A percentile compares a stretch with the other conserved stretches of the same genome.
Evolutionary conservation across 345 rosid genomes (phyloP).

Genomic region (Salix koriyanagi): DNA sequence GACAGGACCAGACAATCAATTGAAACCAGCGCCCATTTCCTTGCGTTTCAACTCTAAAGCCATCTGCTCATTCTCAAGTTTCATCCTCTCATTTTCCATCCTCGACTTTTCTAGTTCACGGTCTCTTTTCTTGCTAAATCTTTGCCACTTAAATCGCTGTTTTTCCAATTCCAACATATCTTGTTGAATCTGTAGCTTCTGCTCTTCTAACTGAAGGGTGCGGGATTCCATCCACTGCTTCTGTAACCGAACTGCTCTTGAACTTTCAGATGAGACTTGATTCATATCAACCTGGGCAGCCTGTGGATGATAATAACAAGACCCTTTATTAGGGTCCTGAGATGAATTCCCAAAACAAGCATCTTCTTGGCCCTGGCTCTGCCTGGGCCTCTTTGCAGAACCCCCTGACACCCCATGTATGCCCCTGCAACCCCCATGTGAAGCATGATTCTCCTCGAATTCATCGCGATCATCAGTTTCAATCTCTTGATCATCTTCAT

Average conservation of each 20-base stretch:
- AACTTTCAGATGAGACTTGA: slow-evolving; percentile 44
- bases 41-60: slow-evolving; percentile 64
- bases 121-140: slow-evolving; percentile 73
- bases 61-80: slow-evolving; percentile 76
- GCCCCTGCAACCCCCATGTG: slow-evolving; percentile 43
- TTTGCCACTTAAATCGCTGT: slow-evolving; percentile 78
- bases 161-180: slow-evolving; percentile 83
- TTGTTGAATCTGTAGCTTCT: slow-evolving; percentile 65
- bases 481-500: slow-evolving; percentile 71
- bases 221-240: slow-evolving; percentile 68
- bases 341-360: slow-evolving; percentile 38
- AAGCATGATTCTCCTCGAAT: slow-evolving; percentile 48
- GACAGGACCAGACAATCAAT: neutral
- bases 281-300: slow-evolving; percentile 47
- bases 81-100: slow-evolving; percentile 86
- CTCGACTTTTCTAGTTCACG: slow-evolving; percentile 66
- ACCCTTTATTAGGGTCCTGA: slow-evolving; percentile 36
- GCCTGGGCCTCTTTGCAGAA: slow-evolving; percentile 60
- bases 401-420: slow-evolving; percentile 37
- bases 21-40: slow-evolving; percentile 35
- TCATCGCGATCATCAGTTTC: slow-evolving; percentile 75
- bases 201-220: slow-evolving; percentile 70
- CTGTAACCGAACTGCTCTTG: slow-evolving; percentile 46
- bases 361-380: slow-evolving; percentile 48
- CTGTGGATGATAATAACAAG: slow-evolving; percentile 36